phyloP scores from a whole-genome alignment of 768 basidiomycete species.

The Boletus tomentosulus region DNA sequence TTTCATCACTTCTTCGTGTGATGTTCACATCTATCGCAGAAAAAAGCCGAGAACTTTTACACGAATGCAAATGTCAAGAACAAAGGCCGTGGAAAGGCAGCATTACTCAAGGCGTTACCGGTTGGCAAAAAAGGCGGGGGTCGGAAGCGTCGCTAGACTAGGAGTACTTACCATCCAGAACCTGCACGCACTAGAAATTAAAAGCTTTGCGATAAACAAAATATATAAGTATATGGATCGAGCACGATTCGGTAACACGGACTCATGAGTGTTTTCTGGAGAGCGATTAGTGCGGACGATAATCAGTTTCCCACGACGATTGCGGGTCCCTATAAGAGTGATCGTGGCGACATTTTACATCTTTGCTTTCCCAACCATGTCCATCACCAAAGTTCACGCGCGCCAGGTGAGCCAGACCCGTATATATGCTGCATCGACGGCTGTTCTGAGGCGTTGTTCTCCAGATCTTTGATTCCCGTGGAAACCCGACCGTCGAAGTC shows the following conservation, averaged over 20 bases:
- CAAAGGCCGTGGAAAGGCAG: slow-evolving; percentile 67
- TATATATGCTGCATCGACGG: not conserved
- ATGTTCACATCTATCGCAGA: slow-evolving; percentile 41
- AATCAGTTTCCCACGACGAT: slow-evolving; percentile 35
- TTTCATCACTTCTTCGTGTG: not conserved
- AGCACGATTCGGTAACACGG: not conserved
- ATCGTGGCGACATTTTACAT: slow-evolving; percentile 2
- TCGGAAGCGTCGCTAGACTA: slow-evolving; percentile 34
- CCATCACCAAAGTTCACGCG: slow-evolving; percentile 86
- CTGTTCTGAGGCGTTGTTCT: slow-evolving; percentile 11
- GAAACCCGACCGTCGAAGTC: slow-evolving; percentile 96
- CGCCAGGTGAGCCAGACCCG: slow-evolving; percentile 63
- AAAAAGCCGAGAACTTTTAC: slow-evolving; percentile 89
- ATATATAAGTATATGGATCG: not conserved
- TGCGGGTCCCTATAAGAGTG: slow-evolving; percentile 21
- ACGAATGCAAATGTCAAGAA: slow-evolving; percentile 82
- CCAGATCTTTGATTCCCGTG: slow-evolving; percentile 99
- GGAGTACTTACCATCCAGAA: slow-evolving; percentile 8
- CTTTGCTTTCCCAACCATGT: slow-evolving; percentile 57
- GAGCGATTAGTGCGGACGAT: slow-evolving; percentile 20
- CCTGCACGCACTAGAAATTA: slow-evolving; percentile 10
- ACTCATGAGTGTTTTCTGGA: too few species aligned
- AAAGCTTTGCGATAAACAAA: slow-evolving; percentile 5
- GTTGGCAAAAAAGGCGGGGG: slow-evolving; percentile 47
- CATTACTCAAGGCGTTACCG: slow-evolving; percentile 53